Evolutionary conservation across 305 asterid genomes (phyloP).

Genomic region (Fraxinus platypoda): DNA sequence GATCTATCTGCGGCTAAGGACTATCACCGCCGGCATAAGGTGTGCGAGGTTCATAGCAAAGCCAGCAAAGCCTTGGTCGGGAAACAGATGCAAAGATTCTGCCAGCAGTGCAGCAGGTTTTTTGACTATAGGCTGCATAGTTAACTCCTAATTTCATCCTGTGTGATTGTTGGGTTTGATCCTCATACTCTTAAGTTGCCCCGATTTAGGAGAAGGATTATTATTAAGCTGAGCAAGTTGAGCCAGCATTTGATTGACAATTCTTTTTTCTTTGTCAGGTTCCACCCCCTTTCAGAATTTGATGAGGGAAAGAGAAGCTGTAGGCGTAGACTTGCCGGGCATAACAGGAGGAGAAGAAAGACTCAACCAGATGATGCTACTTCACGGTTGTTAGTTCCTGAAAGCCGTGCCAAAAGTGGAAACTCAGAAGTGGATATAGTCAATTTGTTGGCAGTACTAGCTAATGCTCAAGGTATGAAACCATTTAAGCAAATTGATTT

Average conservation of each 20-base stretch:
- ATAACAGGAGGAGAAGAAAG: slow-evolving; percentile 94
- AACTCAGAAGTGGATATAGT: slow-evolving; percentile 49
- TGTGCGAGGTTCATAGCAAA: slow-evolving; percentile 83
- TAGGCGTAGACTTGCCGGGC: slow-evolving; percentile 96
- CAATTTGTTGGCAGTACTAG: slow-evolving; percentile 60
- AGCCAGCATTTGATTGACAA: slow-evolving; percentile 19
- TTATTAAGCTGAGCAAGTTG: not conserved
- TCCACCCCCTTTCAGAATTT: slow-evolving; percentile 85
- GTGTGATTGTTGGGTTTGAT: not conserved
- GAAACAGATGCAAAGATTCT: slow-evolving; percentile 79
- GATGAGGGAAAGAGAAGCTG: slow-evolving; percentile 98
- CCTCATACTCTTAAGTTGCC: not conserved
- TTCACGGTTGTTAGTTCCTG: slow-evolving; percentile 43
- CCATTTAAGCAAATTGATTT: slow-evolving; percentile 7
- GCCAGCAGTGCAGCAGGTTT: slow-evolving; percentile 85
- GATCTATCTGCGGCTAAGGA: slow-evolving; percentile 76
- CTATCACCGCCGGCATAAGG: slow-evolving; percentile 86
- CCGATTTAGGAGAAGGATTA: slow-evolving; percentile 7
- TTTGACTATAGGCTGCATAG: not conserved
- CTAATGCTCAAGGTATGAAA: slow-evolving; percentile 61
- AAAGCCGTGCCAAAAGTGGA: slow-evolving; percentile 36
- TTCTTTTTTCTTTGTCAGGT: slow-evolving; percentile 50
- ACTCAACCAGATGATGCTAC: slow-evolving; percentile 70
- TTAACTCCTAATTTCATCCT: not conserved
- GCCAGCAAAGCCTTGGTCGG: slow-evolving; percentile 63